Evolutionary conservation across 2,329 filamentous ascomycete genomes (phyloP).

Genomic region (Aspergillus felis): DNA sequence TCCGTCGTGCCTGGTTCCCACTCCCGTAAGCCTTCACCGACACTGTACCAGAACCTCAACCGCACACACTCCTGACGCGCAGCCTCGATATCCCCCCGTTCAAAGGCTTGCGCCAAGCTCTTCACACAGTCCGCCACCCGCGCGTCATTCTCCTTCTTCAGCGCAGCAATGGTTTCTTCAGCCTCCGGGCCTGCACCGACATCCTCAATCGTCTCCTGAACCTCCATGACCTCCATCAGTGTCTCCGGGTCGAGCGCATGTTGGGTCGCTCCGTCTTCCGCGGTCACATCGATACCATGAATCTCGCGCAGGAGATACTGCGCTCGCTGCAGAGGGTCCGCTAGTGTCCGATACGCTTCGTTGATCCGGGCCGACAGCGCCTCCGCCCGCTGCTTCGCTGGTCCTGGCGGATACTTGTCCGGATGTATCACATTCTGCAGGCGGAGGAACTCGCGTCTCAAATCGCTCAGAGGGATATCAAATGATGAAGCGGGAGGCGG

Average conservation of each 20-base stretch:
- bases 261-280: slow-evolving; percentile 68
- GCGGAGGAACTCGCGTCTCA: slow-evolving; percentile 81
- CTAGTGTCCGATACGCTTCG: slow-evolving; percentile 82
- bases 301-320: slow-evolving; percentile 72
- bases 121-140: slow-evolving; percentile 63
- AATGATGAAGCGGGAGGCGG: slow-evolving; percentile 77
- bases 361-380: slow-evolving; percentile 80
- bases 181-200: slow-evolving; percentile 47
- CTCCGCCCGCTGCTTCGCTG: slow-evolving; percentile 61
- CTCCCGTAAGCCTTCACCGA: slow-evolving; percentile 71
- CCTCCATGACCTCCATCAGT: slow-evolving; percentile 82
- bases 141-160: slow-evolving; percentile 64
- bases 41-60: slow-evolving; percentile 87
- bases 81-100: slow-evolving; percentile 57
- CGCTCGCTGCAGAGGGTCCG: slow-evolving; percentile 73
- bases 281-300: slow-evolving; percentile 68
- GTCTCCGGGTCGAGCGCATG: slow-evolving; percentile 67
- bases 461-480: slow-evolving; percentile 62
- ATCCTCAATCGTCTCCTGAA: slow-evolving; percentile 69
- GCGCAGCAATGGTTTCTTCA: slow-evolving; percentile 59
- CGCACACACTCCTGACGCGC: slow-evolving; percentile 71
- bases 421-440: slow-evolving; percentile 60
- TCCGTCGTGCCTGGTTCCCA: slow-evolving; percentile 74
- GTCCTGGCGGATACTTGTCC: slow-evolving; percentile 46
- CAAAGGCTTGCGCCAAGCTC: slow-evolving; percentile 62